Evolutionary conservation across 257 asterid genomes (phyloP).

Genomic region (Scutellaria minor): DNA sequence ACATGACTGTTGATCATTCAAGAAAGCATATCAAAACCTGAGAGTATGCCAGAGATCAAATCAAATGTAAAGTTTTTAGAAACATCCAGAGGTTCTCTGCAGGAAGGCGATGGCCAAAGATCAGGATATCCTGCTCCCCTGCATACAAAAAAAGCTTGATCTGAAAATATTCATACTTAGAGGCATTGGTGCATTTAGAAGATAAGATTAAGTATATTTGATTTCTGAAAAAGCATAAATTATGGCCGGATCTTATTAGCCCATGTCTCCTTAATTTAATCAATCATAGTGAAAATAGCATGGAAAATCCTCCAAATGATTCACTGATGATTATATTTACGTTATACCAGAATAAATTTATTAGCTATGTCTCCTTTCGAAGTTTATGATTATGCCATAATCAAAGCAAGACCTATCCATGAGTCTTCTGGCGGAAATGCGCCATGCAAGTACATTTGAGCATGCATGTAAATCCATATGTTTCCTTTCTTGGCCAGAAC

Average conservation of each 20-base stretch:
- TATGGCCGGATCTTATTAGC: not conserved
- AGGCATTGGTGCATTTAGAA: conserved; percentile 27
- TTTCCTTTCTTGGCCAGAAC: too few relatives aligned
- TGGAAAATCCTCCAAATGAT: conserved; percentile 16
- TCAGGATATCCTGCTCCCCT: conserved; percentile 98
- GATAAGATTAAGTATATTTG: conserved; percentile 7
- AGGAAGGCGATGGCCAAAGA: conserved; percentile 89
- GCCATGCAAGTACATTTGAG: too few relatives aligned
- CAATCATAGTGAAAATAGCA: conserved; percentile 17
- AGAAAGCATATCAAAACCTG: conserved; percentile 56
- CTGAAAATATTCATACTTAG: conserved; percentile 23
- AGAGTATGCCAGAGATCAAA: conserved; percentile 69
- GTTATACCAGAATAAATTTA: not conserved
- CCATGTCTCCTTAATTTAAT: conserved; percentile 11
- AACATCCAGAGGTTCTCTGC: conserved; percentile 93
- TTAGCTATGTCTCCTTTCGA: too few relatives aligned
- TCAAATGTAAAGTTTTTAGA: conserved; percentile 86
- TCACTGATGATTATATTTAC: not conserved
- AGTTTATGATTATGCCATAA: too few relatives aligned
- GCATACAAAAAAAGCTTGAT: conserved; percentile 29
- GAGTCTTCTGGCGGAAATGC: too few relatives aligned
- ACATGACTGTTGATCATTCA: conserved; percentile 18
- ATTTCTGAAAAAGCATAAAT: conserved; percentile 7
- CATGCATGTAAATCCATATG: too few relatives aligned
- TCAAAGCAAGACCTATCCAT: too few relatives aligned